phyloP scores from a whole-genome alignment of 2,329 filamentous ascomycete species.

The Didymella segeticola region DNA sequence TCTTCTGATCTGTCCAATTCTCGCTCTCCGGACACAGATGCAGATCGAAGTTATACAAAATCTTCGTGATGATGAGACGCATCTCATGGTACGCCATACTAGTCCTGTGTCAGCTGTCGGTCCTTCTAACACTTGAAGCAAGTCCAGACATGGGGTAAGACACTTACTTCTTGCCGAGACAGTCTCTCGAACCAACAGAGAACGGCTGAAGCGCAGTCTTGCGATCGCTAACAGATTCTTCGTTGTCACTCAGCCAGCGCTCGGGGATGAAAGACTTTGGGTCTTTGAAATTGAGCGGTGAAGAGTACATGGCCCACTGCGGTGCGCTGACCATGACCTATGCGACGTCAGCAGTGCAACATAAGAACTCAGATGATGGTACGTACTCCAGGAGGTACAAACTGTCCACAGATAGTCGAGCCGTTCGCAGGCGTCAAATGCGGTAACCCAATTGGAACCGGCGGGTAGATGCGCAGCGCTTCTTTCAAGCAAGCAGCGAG shows the following conservation, averaged over 20 bases:
- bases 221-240: not conserved
- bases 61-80: conserved; percentile 49
- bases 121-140: not conserved
- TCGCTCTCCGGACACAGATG: conserved; percentile 37
- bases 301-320: not conserved
- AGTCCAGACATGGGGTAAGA: too few species aligned
- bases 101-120: not conserved
- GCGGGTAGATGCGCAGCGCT: conserved; percentile 35
- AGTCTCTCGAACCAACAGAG: not conserved
- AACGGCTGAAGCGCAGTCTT: not conserved
- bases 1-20: conserved; percentile 39
- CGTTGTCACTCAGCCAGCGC: not conserved
- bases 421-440: conserved; percentile 32
- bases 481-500: conserved; percentile 27
- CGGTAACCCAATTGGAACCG: conserved; percentile 35
- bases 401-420: conserved; percentile 16
- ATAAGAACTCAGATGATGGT: not conserved
- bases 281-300: not conserved
- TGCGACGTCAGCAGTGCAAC: not conserved
- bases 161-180: not conserved
- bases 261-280: not conserved
- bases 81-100: conserved; percentile 52
- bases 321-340: not conserved
- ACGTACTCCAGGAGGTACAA: not conserved
- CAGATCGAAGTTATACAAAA: conserved; percentile 50